Evolutionary conservation across 2,329 filamentous ascomycete genomes (phyloP).

Genomic region (Pseudocercospora musae): DNA sequence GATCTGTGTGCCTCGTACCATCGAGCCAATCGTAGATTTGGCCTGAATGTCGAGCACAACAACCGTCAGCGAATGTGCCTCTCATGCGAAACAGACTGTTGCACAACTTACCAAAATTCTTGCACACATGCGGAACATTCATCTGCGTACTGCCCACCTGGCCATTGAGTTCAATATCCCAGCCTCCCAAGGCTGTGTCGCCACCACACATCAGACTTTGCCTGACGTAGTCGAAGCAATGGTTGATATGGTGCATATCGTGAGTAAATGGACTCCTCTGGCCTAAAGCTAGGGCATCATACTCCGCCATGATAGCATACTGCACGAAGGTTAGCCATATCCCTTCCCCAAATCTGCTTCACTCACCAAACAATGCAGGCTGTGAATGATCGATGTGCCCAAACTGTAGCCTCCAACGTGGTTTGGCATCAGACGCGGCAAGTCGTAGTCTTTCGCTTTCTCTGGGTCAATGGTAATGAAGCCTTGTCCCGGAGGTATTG

Average conservation of each 20-base stretch:
- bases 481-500: background rate
- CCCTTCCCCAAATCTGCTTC: background rate
- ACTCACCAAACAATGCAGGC: background rate
- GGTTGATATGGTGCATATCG: background rate
- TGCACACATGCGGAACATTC: background rate
- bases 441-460: background rate
- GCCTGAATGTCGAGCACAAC: too few species aligned
- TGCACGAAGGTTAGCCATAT: background rate
- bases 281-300: background rate
- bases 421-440: background rate
- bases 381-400: background rate
- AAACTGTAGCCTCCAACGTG: background rate
- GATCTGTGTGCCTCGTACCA: background rate
- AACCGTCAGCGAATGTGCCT: too few species aligned
- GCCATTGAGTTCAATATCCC: background rate
- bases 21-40: constrained; percentile 1
- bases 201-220: background rate
- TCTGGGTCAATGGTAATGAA: background rate
- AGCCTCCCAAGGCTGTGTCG: background rate
- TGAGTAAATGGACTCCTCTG: background rate
- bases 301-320: background rate
- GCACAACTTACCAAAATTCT: background rate
- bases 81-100: too few species aligned
- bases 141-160: background rate
- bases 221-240: background rate